These are phyloP conservation scores for Dendrobium nobile DNA, from an alignment of 106 monocot species.

Conservation along the genomic window DNA sequence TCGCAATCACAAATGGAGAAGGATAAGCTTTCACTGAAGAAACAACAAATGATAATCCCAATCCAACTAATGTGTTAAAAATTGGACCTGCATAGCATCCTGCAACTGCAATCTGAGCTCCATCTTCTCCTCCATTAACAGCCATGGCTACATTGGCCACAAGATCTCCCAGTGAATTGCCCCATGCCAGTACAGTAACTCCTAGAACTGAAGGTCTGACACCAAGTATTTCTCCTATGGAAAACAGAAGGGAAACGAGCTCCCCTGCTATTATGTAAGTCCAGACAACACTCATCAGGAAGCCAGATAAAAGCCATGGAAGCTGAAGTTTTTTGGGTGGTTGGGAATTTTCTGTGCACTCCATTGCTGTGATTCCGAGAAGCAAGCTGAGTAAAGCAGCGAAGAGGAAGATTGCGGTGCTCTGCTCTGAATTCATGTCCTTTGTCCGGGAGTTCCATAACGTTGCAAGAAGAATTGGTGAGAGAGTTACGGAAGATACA, in stretches of 20 bases:
- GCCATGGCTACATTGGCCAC: conserved; percentile 14
- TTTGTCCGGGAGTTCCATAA: conserved; percentile 13
- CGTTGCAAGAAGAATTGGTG: conserved; percentile 13
- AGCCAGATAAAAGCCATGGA: conserved; percentile 18
- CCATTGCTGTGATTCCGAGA: conserved; percentile 13
- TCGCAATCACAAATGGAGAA: conserved; percentile 11
- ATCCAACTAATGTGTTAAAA: conserved; percentile 8
- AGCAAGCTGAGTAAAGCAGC: conserved; percentile 1
- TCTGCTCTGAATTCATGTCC: conserved; percentile 7
- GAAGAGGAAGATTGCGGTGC: not conserved
- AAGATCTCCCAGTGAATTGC: conserved; percentile 21
- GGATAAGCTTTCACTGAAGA: conserved; percentile 11
- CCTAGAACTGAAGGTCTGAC: conserved; percentile 17
- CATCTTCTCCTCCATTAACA: conserved; percentile 8
- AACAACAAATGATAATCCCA: conserved; percentile 9
- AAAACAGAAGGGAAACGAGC: conserved; percentile 15
- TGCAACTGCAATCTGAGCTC: conserved; percentile 12
- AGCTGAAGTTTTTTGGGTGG: conserved; percentile 15
- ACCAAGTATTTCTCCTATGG: conserved; percentile 2
- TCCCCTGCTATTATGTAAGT: conserved; percentile 16
- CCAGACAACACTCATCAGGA: conserved; percentile 23
- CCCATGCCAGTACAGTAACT: conserved; percentile 21
- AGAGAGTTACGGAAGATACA: conserved; percentile 7
- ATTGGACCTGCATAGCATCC: conserved; percentile 17
- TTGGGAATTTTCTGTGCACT: conserved; percentile 8